Evolutionary conservation across 2,329 filamentous ascomycete species (phyloP).

Genomic region (Purpureocillium takamizusanense): DNA sequence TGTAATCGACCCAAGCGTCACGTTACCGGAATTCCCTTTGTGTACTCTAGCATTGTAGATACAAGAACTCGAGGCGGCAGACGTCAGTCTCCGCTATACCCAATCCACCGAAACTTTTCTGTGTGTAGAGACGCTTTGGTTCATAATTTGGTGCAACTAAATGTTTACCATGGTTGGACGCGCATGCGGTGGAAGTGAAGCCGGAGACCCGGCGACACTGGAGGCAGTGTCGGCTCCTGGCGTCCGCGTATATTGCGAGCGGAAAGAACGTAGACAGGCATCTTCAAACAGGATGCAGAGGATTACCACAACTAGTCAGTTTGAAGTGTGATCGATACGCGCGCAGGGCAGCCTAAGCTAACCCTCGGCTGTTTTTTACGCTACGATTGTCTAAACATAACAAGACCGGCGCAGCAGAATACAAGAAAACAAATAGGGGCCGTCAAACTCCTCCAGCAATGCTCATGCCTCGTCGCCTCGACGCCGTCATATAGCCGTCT

Average conservation of each 20-base stretch:
- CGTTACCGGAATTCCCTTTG: conserved; percentile 38
- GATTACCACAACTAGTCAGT: too few relatives aligned
- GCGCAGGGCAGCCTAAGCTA: too few relatives aligned
- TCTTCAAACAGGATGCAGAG: too few relatives aligned
- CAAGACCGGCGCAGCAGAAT: conserved; percentile 5
- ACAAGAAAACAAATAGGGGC: conserved; percentile 5
- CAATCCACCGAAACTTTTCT: conserved; percentile 10
- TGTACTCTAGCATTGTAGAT: conserved; percentile 68
- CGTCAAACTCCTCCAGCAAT: conserved; percentile 14
- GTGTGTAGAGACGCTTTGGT: too few relatives aligned
- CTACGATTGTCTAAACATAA: conserved; percentile 1
- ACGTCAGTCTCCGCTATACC: conserved; percentile 23
- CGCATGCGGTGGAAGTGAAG: too few relatives aligned
- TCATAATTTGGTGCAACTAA: too few relatives aligned
- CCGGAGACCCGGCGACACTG: too few relatives aligned
- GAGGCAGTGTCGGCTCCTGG: too few relatives aligned
- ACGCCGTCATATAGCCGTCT: background rate
- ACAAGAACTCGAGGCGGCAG: conserved; percentile 31
- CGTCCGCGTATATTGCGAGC: too few relatives aligned
- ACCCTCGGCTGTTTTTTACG: background rate
- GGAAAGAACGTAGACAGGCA: too few relatives aligned
- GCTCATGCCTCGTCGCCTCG: conserved; percentile 8
- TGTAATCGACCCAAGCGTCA: conserved; percentile 53
- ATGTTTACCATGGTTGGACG: too few relatives aligned
- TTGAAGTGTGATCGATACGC: too few relatives aligned